Base-by-base conservation (phyloP, 805 yeast species). In the Pichia insulana region DNA sequence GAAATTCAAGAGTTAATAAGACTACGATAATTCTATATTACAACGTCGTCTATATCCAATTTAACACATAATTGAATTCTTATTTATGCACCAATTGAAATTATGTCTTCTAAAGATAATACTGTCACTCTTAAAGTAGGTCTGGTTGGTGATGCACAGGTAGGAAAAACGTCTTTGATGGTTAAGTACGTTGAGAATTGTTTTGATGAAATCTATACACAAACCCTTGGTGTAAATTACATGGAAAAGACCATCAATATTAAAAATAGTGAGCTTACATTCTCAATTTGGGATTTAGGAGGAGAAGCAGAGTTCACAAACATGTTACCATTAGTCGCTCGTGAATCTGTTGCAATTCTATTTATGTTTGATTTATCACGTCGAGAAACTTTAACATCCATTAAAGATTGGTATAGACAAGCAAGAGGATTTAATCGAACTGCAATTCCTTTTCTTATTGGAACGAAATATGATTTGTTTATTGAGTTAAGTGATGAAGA, bases 111-210 rank as follows among this genome's bases (percentile, higher is more conserved):
- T 19, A 58, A 55, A 31, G 59, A 58, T 40, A 66, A 64, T 46
- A 56, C 66, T 45, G 83, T 80, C 25, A 77, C 85, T 1, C 65
- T 90, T 37, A 92, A 90, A 55, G 88, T 90, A 16, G 97, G 97
- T 3, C 74, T 90, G 37, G 77, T 90, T 39, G 98, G 98, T 6
- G 97, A 90, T 62, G 94, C 96, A 2, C 94, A 87, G 56, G 88
- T 89, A 6, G 98, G 98, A 5, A 90, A 90, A 57, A 90, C 98
- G 0, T 86, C 97, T 6, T 65, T 90, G 45, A 89, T 90, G 97
- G 96, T 89, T 19, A 88, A 90, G 58, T 90, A 89, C 58, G 96
- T 90, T n/a, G 96, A 90, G 57, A 94, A 94, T 42, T 77, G 84
- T 28, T 90, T 84, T 59, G 95, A 88, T 57, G 92, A 86, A 55